A percentile compares a stretch with the other conserved stretches of the same genome.
These are phyloP conservation scores for Lenzites betulinus DNA, from an alignment of 768 basidiomycete genomes.

Conservation along the genomic window DNA sequence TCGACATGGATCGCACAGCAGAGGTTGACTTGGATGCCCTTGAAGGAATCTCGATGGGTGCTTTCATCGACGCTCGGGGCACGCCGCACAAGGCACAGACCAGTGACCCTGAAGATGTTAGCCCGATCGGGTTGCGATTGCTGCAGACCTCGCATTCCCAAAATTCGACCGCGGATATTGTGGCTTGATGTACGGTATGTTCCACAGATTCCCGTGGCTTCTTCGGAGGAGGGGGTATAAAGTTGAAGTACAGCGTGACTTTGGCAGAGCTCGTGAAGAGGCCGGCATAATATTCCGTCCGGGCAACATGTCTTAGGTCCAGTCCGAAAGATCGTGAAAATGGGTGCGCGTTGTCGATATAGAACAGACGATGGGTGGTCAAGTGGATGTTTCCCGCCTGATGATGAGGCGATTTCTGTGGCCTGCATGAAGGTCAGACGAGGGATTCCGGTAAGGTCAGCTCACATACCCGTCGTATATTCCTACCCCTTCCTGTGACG, in stretches of 20 bases:
- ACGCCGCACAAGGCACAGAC: conserved; percentile 86
- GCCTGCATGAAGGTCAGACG: conserved; percentile 45
- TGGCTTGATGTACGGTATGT: conserved; percentile 16
- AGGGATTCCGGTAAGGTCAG: not conserved
- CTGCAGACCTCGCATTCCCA: conserved; percentile 94
- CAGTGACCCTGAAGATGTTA: conserved; percentile 66
- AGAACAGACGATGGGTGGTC: conserved; percentile 86
- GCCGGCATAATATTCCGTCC: conserved; percentile 88
- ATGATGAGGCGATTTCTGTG: conserved; percentile 79
- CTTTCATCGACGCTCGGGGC: conserved; percentile 43
- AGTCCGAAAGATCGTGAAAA: conserved; percentile 65
- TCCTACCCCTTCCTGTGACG: conserved; percentile 78
- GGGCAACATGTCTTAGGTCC: conserved; percentile 61
- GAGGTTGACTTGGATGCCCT: conserved; percentile 3
- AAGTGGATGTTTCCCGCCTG: conserved; percentile 73
- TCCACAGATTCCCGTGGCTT: not conserved
- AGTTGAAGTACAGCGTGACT: conserved; percentile 71
- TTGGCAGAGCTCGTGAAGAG: conserved; percentile 90
- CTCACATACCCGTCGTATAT: conserved; percentile 85
- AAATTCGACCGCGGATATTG: conserved; percentile 41
- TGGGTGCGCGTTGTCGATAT: conserved; percentile 58
- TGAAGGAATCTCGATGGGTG: conserved; percentile 28
- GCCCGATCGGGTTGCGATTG: conserved; percentile 75
- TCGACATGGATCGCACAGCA: conserved; percentile 38
- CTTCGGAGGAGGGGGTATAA: conserved; percentile 16